phyloP scores from a whole-genome alignment of 2,329 filamentous ascomycete species.

The Blumeria hordei region DNA sequence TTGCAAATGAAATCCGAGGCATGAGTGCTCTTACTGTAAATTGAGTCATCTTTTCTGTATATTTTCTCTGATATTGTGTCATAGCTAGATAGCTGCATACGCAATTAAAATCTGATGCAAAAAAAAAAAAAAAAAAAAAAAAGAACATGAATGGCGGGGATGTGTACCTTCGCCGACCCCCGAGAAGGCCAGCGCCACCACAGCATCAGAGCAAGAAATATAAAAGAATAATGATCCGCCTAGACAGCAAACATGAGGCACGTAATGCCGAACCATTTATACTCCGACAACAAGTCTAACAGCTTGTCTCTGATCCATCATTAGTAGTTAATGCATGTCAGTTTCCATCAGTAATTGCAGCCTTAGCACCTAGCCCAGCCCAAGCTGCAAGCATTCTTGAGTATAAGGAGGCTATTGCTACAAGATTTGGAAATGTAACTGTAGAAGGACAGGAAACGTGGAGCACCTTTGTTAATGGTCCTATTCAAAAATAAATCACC shows the following conservation, averaged over 20 bases:
- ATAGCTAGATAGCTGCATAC: too few species aligned
- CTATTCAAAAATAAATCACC: not conserved
- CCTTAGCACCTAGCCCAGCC: not conserved
- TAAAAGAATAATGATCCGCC: not conserved
- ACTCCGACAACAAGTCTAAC: not conserved
- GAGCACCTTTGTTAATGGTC: conserved; percentile 1
- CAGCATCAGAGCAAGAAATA: not conserved
- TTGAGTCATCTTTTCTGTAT: too few species aligned
- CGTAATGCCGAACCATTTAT: not conserved
- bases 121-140: too few species aligned
- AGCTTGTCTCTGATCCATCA: not conserved
- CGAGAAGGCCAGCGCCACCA: not conserved
- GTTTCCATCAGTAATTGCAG: not conserved
- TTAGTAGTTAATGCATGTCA: not conserved
- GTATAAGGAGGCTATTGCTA: not conserved
- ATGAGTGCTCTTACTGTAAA: too few species aligned
- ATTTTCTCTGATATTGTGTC: too few species aligned
- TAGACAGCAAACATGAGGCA: not conserved
- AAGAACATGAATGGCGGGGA: too few species aligned
- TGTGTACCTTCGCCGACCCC: too few species aligned
- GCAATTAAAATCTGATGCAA: too few species aligned
- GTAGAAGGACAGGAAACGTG: conserved; percentile 1
- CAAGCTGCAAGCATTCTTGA: conserved; percentile 1
- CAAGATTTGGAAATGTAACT: not conserved
- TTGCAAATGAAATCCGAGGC: too few species aligned